phyloP scores from a whole-genome alignment of 441 rosid species.

The Jatropha podagrica region DNA sequence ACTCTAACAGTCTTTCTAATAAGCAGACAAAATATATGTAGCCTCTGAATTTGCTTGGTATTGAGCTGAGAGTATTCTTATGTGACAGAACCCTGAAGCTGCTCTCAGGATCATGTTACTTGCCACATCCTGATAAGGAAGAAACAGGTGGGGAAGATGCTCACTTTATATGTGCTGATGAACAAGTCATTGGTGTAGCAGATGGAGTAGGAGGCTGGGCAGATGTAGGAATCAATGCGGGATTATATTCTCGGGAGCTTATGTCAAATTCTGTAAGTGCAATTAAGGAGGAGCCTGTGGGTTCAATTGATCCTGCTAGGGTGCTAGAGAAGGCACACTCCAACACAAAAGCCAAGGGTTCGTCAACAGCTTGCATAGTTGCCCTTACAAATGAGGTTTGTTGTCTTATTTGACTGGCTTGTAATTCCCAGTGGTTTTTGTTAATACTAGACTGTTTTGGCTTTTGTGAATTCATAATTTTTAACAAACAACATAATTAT shows the following conservation, averaged over 20 bases:
- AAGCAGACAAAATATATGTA: conserved; percentile 38
- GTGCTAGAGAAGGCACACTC: conserved; percentile 83
- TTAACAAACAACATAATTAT: neutral
- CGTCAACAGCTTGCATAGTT: conserved; percentile 89
- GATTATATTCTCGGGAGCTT: conserved; percentile 71
- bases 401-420: conserved; percentile 4
- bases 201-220: conserved; percentile 99
- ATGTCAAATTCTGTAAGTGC: conserved; percentile 79
- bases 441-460: neutral
- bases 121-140: conserved; percentile 95
- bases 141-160: conserved; percentile 90
- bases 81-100: conserved; percentile 54
- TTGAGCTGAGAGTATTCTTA: conserved; percentile 31
- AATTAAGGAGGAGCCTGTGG: conserved; percentile 67
- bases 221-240: conserved; percentile 77
- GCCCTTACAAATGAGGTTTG: conserved; percentile 67
- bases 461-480: neutral
- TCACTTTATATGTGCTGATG: conserved; percentile 75
- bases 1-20: conserved; percentile 3
- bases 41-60: conserved; percentile 41
- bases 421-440: neutral
- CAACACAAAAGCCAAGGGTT: conserved; percentile 71
- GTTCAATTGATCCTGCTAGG: conserved; percentile 64
- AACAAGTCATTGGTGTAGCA: conserved; percentile 81
- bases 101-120: conserved; percentile 72